Base-by-base conservation (phyloP, 768 basidiomycete species). In the Mycena vulgaris region DNA sequence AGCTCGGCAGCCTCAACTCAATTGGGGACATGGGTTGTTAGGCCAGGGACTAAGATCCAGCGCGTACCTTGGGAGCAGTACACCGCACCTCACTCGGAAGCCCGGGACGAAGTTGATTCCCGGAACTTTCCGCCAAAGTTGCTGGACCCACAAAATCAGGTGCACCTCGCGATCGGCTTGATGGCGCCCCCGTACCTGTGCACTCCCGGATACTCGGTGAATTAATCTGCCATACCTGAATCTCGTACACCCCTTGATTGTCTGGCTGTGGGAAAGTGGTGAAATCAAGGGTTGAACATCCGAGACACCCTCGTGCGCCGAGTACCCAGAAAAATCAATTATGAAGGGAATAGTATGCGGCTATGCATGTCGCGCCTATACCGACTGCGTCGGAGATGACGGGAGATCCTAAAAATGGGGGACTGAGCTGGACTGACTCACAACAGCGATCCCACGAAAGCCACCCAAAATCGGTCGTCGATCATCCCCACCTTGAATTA, bases 381-480 rank as follows among this genome's bases (percentile, higher is more conserved):
- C 31, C 31, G 6, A 9, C 5, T 23, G 30, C 0, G 21, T 14
- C 31, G 30, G 19, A 6, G 28, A 30, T 63, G 47, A 48, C 23
- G 47, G 27, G 21, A 48, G 47, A 21, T n/a, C 47, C 47, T 6
- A 16, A 23, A 48, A 23, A 25, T 7, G 2, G 47, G 47, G 47
- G 47, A 14, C 30, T 28, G 48, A 49, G 25, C 3, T 28, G n/a
- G 7, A 10, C 17, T 52, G 51, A 52, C 14, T 31, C 28, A 2
- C 9, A 25, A 57, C 31, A 17, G 17, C 33, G 21, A 13, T 63
- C 14, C 39, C 35, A 40, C 23, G 6, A 28, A 42, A 23, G 37
- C 53, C 63, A 42, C 63, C 21, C 53, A 56, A 48, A 55, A 53
- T 55, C 51, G 5, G 61, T 30, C 51, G 51, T 42, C 39, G 35